phyloP scores from a whole-genome alignment of 2,329 filamentous ascomycete genomes.

The Trichoderma simmonsii region DNA sequence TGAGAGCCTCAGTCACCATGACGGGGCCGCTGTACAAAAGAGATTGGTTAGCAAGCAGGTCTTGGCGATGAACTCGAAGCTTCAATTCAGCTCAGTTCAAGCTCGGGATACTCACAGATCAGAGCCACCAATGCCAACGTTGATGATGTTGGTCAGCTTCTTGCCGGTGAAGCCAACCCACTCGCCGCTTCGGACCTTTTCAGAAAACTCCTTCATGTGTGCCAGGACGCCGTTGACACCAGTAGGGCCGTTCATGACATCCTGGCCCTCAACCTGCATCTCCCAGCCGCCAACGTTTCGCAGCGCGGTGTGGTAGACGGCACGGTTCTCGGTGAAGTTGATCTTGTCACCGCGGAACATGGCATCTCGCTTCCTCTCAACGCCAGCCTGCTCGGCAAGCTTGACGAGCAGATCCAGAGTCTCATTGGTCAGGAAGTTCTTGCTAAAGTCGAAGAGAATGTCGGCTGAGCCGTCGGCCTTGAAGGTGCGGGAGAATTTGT shows the following conservation, averaged over 20 bases:
- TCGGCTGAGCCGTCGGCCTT: constrained; percentile 79
- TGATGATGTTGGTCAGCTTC: constrained; percentile 94
- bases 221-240: constrained; percentile 87
- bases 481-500: constrained; percentile 86
- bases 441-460: constrained; percentile 97
- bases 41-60: not conserved
- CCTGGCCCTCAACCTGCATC: constrained; percentile 82
- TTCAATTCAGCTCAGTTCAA: too few species aligned
- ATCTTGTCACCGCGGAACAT: constrained; percentile 99
- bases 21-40: constrained; percentile 74
- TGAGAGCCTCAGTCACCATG: constrained; percentile 98
- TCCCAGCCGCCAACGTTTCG: constrained; percentile 83
- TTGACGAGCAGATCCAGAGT: constrained; percentile 82
- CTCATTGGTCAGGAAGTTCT: constrained; percentile 96
- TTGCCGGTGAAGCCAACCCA: constrained; percentile 99
- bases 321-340: constrained; percentile 97
- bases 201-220: constrained; percentile 98
- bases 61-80: not conserved
- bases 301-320: constrained; percentile 92
- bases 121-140: constrained; percentile 96
- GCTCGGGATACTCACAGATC: constrained; percentile 69
- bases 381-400: constrained; percentile 83
- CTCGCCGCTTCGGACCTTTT: constrained; percentile 87
- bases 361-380: constrained; percentile 91
- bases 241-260: constrained; percentile 85